Evolutionary conservation across 208 protist species (phyloP).

Genomic region (Trichomonas vaginalis): DNA sequence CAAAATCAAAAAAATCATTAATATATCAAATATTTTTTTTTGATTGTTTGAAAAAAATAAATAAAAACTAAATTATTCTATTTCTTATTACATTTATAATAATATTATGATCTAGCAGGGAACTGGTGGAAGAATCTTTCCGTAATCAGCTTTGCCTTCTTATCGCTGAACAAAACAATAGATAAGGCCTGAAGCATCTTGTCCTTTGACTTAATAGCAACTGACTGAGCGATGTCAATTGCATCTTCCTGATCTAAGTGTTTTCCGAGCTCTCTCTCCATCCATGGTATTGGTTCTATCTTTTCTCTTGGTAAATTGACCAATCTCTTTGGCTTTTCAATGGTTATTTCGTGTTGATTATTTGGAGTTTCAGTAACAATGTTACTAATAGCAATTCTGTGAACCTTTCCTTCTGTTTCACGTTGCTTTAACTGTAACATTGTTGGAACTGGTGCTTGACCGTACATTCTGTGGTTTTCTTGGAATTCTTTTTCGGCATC

Average conservation of each 20-base stretch:
- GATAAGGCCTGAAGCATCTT: background rate
- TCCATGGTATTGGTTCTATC: background rate
- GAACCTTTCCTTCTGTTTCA: background rate
- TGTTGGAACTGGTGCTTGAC: background rate
- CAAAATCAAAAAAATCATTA: too few species aligned
- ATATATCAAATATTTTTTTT: too few species aligned
- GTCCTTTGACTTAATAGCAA: background rate
- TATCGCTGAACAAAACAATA: background rate
- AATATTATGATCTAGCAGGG: background rate
- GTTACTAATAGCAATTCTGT: background rate
- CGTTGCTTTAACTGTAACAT: background rate
- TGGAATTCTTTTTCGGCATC: background rate
- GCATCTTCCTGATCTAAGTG: background rate
- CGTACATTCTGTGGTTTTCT: background rate
- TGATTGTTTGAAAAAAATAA: too few species aligned
- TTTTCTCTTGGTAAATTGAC: background rate
- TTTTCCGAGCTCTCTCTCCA: background rate
- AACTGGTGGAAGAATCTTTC: background rate
- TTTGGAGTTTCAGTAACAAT: background rate
- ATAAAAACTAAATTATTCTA: too few species aligned
- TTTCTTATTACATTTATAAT: too few species aligned
- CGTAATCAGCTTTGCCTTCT: background rate
- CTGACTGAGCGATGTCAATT: background rate
- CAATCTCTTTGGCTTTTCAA: background rate
- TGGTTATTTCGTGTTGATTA: background rate